Evolutionary conservation across 306 rosid genomes (phyloP).

Genomic region (Vigna angularis): DNA sequence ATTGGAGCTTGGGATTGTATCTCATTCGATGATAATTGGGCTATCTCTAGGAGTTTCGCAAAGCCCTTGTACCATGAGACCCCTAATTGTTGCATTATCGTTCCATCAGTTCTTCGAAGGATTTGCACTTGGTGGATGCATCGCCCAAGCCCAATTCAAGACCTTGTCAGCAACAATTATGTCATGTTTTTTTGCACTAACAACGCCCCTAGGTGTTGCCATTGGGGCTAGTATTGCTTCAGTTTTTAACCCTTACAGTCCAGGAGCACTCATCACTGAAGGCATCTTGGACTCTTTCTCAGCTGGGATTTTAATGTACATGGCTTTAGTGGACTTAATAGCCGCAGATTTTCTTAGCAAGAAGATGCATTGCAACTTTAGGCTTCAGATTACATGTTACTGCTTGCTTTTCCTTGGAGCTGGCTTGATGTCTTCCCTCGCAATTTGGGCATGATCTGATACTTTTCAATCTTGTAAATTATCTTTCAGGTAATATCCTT

Average conservation of each 20-base stretch:
- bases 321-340: conserved; percentile 92
- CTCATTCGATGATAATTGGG: conserved; percentile 95
- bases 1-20: conserved; percentile 91
- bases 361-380: conserved; percentile 84
- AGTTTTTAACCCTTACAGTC: conserved; percentile 68
- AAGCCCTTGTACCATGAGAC: conserved; percentile 88
- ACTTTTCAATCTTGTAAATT: conserved; percentile 8
- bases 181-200: conserved; percentile 82
- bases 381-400: conserved; percentile 73
- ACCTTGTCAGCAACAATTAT: conserved; percentile 62
- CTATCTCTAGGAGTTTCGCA: conserved; percentile 90
- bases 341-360: conserved; percentile 94
- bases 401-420: conserved; percentile 90
- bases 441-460: conserved; percentile 89
- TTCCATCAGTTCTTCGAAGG: conserved; percentile 99
- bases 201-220: conserved; percentile 81
- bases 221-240: conserved; percentile 69
- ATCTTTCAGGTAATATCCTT: neutral
- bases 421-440: conserved; percentile 81
- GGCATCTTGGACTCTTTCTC: conserved; percentile 88
- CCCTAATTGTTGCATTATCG: conserved; percentile 80
- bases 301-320: conserved; percentile 86
- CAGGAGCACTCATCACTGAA: conserved; percentile 74
- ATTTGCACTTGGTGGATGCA: conserved; percentile 97
- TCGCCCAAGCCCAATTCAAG: conserved; percentile 86